phyloP scores from a whole-genome alignment of 148 eudicot genomes.

The Silene conica region DNA sequence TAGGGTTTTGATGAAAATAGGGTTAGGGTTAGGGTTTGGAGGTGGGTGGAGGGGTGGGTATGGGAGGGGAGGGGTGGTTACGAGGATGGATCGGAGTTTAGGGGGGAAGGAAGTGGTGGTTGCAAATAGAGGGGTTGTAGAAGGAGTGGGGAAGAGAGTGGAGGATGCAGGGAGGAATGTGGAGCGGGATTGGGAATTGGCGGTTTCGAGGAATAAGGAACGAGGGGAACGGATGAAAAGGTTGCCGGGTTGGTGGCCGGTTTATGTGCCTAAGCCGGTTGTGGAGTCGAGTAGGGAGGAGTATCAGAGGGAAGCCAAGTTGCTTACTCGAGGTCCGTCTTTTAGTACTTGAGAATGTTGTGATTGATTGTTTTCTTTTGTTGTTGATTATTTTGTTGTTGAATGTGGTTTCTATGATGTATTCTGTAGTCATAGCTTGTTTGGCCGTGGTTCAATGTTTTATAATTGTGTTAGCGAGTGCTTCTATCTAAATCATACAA shows the following conservation, averaged over 20 bases:
- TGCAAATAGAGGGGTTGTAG: constrained; percentile 27
- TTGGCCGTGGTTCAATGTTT: neutral
- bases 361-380: neutral
- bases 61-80: constrained; percentile 37
- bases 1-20: constrained; percentile 43
- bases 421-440: neutral
- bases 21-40: constrained; percentile 35
- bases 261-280: constrained; percentile 23
- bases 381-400: neutral
- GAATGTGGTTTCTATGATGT: constrained; percentile 5
- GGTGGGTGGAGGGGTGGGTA: neutral
- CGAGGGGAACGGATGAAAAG: constrained; percentile 29
- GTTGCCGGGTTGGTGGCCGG: constrained; percentile 95
- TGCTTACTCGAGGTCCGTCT: constrained; percentile 60
- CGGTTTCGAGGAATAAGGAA: constrained; percentile 16
- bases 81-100: constrained; percentile 80
- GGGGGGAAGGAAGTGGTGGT: constrained; percentile 87
- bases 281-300: constrained; percentile 33
- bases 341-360: neutral
- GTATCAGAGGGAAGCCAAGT: constrained; percentile 60
- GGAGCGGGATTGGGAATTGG: constrained; percentile 21
- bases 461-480: neutral
- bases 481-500: neutral
- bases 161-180: constrained; percentile 10
- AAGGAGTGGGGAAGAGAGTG: constrained; percentile 1